Evolutionary conservation across 129 eudicot species (phyloP), one percentile per base, ranked within the genome.

Genomic region (Artemisia annua): DNA sequence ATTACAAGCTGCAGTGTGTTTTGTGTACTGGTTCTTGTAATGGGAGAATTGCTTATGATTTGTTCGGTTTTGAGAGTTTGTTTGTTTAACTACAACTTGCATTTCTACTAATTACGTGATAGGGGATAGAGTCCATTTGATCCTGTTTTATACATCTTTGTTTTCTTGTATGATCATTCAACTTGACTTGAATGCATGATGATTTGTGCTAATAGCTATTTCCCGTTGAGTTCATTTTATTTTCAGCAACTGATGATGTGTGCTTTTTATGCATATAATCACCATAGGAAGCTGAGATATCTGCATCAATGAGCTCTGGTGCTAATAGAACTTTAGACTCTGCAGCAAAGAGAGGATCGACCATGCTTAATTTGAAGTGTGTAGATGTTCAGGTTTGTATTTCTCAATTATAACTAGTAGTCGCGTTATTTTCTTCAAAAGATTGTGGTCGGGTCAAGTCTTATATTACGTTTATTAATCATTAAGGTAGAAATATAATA

Each of bases 261-360:
- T 19, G 26, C 11, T 14, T 32, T 63, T 3, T 75, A 30, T 48
- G 51, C 48, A 18, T 73, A 24, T 70, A 52, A 26, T 71, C 59
- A 62, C 73, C 58, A 74, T 53, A 94, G 98, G 97, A 94, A 77
- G 97, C 98, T 62, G 97, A 94, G 83, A 94, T 94, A 80, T 88
- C 93, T 48, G 83, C 84, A 71, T 90, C 97, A 13, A 72, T 88
- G 82, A 81, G 79, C 85, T 80, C 98, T 10, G 95, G 90, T 50
- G 91, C 95, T 2, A 82, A 83, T 5, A 83, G 97, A 80, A 90
- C 85, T 79, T 74, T 90, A 82, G 98, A 89, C 3, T 72, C 84
- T 77, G 98, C 97, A 63, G 91, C 90, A 62, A 94, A 86, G 85
- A 87, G 82, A 84, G 98, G 98, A 43, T 87, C 96, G 74, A 87